A percentile compares a stretch with the other conserved stretches of the same genome.
These are phyloP conservation scores for Candolleomyces aberdarensis DNA, from an alignment of 768 basidiomycete genomes.

Conservation along the genomic window DNA sequence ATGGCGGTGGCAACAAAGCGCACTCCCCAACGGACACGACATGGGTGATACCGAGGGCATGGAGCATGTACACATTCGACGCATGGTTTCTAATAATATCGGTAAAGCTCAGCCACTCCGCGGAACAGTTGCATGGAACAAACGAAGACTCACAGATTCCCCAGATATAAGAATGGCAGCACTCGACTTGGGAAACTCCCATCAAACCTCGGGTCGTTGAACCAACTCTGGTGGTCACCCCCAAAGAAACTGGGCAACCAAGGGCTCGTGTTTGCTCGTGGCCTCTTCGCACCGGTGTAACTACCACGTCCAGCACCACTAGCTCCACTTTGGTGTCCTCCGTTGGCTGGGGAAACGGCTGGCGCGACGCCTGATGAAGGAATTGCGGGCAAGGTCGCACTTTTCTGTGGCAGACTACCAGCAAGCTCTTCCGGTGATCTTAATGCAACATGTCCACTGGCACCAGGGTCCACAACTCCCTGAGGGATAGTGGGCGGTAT, in stretches of 20 bases:
- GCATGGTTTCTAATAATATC: conserved; percentile 73
- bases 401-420: conserved; percentile 15
- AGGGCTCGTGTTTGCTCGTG: conserved; percentile 69
- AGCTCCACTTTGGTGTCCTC: no score
- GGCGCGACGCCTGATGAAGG: conserved; percentile 7
- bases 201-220: conserved; percentile 89
- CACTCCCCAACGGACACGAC: conserved; percentile 97
- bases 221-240: conserved; percentile 87
- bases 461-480: background rate
- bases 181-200: conserved; percentile 95
- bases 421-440: conserved; percentile 1
- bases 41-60: conserved; percentile 93
- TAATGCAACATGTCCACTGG: background rate
- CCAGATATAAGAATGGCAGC: conserved; percentile 89
- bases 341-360: background rate
- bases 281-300: conserved; percentile 28
- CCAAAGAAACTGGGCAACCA: conserved; percentile 57
- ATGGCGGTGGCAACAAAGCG: conserved; percentile 76
- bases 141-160: conserved; percentile 71
- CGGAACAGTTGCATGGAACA: background rate
- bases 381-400: background rate
- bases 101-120: background rate
- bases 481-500: conserved; percentile 3
- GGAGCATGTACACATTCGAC: conserved; percentile 91
- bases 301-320: conserved; percentile 23